Evolutionary conservation across 768 basidiomycete species (phyloP).

Genomic region (Mycena capillaripes): DNA sequence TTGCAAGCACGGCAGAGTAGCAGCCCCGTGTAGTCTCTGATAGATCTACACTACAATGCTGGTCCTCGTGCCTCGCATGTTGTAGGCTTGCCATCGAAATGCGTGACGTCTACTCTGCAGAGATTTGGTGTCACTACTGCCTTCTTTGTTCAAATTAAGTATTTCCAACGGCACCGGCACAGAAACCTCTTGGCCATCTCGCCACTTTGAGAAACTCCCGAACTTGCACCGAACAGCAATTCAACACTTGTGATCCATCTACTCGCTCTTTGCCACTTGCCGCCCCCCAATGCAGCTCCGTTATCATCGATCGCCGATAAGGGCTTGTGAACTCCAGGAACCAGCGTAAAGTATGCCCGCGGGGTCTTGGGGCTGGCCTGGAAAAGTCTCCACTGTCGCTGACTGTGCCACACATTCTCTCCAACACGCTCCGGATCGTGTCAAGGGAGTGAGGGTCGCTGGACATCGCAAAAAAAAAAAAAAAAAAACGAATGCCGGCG

Average conservation of each 20-base stretch:
- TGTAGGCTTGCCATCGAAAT: neutral
- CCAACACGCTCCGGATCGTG: neutral
- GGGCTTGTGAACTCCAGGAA: neutral
- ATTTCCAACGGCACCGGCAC: slow-evolving; percentile 4
- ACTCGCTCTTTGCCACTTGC: slow-evolving; percentile 6
- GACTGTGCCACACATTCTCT: neutral
- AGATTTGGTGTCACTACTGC: slow-evolving; percentile 1
- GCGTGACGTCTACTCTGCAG: neutral
- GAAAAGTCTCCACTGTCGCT: neutral
- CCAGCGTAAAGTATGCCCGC: neutral
- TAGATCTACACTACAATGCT: no score
- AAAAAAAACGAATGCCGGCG: no score
- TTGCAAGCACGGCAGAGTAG: no score
- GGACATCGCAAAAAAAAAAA: no score
- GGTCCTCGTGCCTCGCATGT: neutral
- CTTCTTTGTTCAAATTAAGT: slow-evolving; percentile 16
- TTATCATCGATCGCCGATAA: neutral
- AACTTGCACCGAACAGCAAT: slow-evolving; percentile 11
- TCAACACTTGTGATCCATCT: slow-evolving; percentile 5
- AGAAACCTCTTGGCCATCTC: slow-evolving; percentile 14
- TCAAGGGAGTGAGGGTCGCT: no score
- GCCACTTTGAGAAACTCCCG: slow-evolving; percentile 5
- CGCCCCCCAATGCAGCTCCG: neutral
- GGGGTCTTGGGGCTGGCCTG: neutral
- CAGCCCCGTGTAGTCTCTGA: no score